Evolutionary conservation across 1,139 yeast species (phyloP).

Genomic region (Lodderomyces parapsilosis): DNA sequence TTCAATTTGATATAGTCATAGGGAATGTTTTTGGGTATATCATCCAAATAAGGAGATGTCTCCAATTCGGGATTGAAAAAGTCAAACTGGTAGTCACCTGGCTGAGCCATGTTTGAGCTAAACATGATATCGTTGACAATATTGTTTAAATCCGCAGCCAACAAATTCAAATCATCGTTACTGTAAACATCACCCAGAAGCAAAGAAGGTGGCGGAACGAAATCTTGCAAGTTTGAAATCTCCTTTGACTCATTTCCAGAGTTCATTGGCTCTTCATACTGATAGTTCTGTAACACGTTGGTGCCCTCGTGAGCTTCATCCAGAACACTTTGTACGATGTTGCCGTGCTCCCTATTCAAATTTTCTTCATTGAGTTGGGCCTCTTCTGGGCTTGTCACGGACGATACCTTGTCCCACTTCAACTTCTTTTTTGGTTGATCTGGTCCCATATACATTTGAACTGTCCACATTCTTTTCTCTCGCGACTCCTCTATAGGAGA

Average conservation of each 20-base stretch:
- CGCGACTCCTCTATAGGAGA: neutral
- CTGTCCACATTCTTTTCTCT: neutral
- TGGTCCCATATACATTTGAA: conserved; percentile 1
- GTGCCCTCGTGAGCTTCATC: neutral
- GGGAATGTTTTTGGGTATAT: conserved; percentile 24
- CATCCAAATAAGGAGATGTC: conserved; percentile 8
- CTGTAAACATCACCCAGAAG: conserved; percentile 12
- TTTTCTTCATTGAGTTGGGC: too few species aligned
- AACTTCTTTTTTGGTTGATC: neutral
- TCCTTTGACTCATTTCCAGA: neutral
- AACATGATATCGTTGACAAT: conserved; percentile 32
- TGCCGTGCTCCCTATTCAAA: too few species aligned
- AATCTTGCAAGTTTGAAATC: neutral
- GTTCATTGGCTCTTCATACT: neutral
- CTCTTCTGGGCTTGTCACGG: neutral
- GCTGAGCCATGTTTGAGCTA: conserved; percentile 20
- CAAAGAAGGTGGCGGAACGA: neutral
- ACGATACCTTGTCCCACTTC: neutral
- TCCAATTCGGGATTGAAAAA: conserved; percentile 3
- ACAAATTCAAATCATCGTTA: conserved; percentile 28
- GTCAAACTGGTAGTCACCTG: conserved; percentile 2
- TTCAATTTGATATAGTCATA: conserved; percentile 27
- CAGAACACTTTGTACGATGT: too few species aligned
- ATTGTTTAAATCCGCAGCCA: conserved; percentile 34
- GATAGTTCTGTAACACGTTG: neutral